phyloP scores from a whole-genome alignment of 2,329 filamentous ascomycete genomes.

The Colletotrichum truncatum region DNA sequence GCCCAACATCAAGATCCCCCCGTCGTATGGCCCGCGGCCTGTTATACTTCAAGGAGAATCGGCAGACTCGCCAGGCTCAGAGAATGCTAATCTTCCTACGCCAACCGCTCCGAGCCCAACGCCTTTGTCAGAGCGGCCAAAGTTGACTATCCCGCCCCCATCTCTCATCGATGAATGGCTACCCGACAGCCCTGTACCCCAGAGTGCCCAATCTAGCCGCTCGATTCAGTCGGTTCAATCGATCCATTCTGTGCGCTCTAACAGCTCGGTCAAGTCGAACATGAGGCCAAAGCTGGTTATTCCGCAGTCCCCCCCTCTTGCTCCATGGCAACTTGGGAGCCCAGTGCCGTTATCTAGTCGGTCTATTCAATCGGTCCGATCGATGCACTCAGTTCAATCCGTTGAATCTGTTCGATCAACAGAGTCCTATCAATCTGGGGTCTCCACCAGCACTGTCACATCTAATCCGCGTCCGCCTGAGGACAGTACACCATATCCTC shows the following conservation, averaged over 20 bases:
- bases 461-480: background rate
- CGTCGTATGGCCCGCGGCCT: too few species aligned
- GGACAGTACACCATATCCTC: conserved; percentile 19
- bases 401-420: background rate
- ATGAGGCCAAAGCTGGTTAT: background rate
- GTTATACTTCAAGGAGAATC: background rate
- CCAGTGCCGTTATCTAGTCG: background rate
- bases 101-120: conserved; percentile 46
- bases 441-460: background rate
- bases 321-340: background rate
- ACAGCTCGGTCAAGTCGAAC: background rate
- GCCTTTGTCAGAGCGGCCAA: conserved; percentile 39
- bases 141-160: conserved; percentile 24
- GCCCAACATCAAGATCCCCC: background rate
- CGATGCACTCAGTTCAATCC: background rate
- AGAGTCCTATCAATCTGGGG: background rate
- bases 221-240: background rate
- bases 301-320: background rate
- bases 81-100: conserved; percentile 34
- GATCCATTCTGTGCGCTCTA: too few species aligned
- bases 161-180: background rate
- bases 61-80: background rate
- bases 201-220: background rate
- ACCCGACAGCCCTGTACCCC: background rate
- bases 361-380: background rate